phyloP scores from a whole-genome alignment of 129 eudicot species.

The Artemisia argyi region DNA sequence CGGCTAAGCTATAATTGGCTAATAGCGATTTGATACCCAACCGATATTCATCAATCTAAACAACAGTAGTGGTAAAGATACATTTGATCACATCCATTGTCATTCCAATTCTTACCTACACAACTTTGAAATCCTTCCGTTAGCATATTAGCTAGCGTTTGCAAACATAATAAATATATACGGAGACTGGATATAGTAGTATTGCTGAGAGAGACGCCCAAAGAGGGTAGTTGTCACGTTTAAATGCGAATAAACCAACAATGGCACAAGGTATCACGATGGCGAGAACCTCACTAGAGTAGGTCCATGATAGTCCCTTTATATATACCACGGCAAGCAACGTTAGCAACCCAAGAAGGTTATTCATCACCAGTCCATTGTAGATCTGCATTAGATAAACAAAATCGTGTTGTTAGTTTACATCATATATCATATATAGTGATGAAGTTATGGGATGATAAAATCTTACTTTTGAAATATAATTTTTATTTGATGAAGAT shows the following conservation, averaged over 20 bases:
- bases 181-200: conserved; percentile 24
- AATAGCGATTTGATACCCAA: too few relatives aligned
- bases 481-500: too few relatives aligned
- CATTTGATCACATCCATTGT: too few relatives aligned
- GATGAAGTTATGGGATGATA: too few relatives aligned
- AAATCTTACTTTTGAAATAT: too few relatives aligned
- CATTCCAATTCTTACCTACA: too few relatives aligned
- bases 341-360: conserved; percentile 43
- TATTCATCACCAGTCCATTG: conserved; percentile 59
- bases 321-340: conserved; percentile 43
- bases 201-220: conserved; percentile 43
- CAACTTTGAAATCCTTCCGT: not conserved
- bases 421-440: too few relatives aligned
- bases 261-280: conserved; percentile 42
- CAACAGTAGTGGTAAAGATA: too few relatives aligned
- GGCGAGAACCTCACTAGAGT: conserved; percentile 54
- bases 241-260: conserved; percentile 41
- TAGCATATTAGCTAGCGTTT: too few relatives aligned
- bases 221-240: conserved; percentile 43
- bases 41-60: too few relatives aligned
- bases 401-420: not conserved
- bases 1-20: too few relatives aligned
- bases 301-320: conserved; percentile 44
- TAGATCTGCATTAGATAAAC: conserved; percentile 43
- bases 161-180: conserved; percentile 11